Evolutionary conservation across 306 rosid genomes (phyloP).

Genomic region (Trifolium dubium): DNA sequence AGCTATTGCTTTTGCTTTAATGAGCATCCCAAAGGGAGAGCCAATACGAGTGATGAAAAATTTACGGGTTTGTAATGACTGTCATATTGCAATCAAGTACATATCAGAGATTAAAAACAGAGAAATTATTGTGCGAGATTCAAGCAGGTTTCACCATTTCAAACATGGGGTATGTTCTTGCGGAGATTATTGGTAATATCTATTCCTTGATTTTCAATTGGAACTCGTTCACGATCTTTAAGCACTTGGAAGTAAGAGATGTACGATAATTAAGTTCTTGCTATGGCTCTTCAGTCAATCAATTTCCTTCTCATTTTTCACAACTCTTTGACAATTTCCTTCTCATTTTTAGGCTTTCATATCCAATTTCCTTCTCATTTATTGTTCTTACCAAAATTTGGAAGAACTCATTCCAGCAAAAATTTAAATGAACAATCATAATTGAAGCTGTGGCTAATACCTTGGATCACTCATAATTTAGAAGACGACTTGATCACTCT

Average conservation of each 20-base stretch:
- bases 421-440: neutral
- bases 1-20: conserved; percentile 80
- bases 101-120: conserved; percentile 60
- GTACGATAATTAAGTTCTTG: conserved; percentile 9
- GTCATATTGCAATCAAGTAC: conserved; percentile 80
- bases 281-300: conserved; percentile 23
- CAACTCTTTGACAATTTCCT: neutral
- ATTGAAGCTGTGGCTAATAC: neutral
- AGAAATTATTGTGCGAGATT: conserved; percentile 69
- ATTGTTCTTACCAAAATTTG: neutral
- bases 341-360: neutral
- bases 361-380: neutral
- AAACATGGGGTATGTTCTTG: conserved; percentile 79
- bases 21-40: conserved; percentile 60
- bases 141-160: conserved; percentile 91
- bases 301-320: conserved; percentile 25
- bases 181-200: conserved; percentile 73
- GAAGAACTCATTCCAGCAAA: neutral
- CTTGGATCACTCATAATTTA: neutral
- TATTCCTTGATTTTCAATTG: conserved; percentile 28
- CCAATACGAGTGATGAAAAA: conserved; percentile 91
- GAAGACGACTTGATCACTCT: neutral
- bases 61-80: conserved; percentile 72
- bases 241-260: conserved; percentile 40
- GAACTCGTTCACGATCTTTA: conserved; percentile 23